Evolutionary conservation across 805 yeast genomes (phyloP).

Genomic region (Nakazawaea ernobii): DNA sequence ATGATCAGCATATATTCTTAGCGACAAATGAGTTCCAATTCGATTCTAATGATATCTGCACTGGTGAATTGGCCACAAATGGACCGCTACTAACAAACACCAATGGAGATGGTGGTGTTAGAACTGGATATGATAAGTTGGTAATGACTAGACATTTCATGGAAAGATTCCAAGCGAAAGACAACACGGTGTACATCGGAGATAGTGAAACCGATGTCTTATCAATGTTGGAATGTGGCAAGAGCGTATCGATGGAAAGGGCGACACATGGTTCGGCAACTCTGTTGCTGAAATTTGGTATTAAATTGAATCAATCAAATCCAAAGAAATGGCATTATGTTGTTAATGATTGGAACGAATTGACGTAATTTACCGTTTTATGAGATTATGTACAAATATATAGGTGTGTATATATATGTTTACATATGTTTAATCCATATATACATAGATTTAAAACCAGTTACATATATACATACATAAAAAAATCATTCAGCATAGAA

Average conservation of each 20-base stretch:
- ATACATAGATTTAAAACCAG: neutral
- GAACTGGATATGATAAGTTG: slow-evolving; percentile 54
- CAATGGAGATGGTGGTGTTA: slow-evolving; percentile 17
- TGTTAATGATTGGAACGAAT: slow-evolving; percentile 17
- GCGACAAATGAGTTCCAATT: slow-evolving; percentile 48
- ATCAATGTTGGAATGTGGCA: slow-evolving; percentile 39
- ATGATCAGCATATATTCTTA: slow-evolving; percentile 22
- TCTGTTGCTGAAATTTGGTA: slow-evolving; percentile 1
- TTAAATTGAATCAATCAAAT: neutral
- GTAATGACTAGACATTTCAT: slow-evolving; percentile 17
- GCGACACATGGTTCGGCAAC: slow-evolving; percentile 11
- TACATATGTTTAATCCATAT: neutral
- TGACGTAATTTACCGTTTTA: too few species aligned
- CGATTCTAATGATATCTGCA: slow-evolving; percentile 18
- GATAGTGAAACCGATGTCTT: slow-evolving; percentile 59
- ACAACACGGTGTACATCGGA: slow-evolving; percentile 43
- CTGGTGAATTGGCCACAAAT: slow-evolving; percentile 17
- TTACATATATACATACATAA: neutral
- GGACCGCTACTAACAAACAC: neutral
- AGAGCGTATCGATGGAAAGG: slow-evolving; percentile 40
- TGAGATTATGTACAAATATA: too few species aligned
- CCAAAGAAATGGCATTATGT: slow-evolving; percentile 5
- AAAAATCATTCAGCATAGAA: neutral
- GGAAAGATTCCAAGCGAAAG: slow-evolving; percentile 12
- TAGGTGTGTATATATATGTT: too few species aligned